Percentiles rank a stretch among this genome's conserved stretches.
These are phyloP conservation scores for Syncephalastrum sp. DNA, from an alignment of 371 early-diverging fungal genomes.

Conservation along the genomic window DNA sequence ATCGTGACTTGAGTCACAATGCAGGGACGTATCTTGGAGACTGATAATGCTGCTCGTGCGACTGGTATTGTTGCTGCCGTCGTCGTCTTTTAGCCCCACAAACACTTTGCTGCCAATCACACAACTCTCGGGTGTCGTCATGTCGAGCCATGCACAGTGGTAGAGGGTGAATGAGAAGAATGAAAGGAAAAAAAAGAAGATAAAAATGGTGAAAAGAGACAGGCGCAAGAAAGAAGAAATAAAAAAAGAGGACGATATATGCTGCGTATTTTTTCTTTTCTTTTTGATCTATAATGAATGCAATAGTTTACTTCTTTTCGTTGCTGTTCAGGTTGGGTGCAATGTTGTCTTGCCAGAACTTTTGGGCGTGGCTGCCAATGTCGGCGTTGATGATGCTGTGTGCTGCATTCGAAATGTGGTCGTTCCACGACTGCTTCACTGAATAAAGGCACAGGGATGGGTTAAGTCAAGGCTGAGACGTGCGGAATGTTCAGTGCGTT, in stretches of 20 bases:
- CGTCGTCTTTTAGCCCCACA: background rate
- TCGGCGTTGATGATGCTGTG: slow-evolving; percentile 31
- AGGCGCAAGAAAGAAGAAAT: background rate
- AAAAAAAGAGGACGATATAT: background rate
- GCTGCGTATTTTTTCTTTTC: background rate
- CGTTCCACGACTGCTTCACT: slow-evolving; percentile 47
- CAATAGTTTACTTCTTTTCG: no score
- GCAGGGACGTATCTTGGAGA: no score
- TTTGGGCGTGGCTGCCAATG: slow-evolving; percentile 19
- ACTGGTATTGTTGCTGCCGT: background rate
- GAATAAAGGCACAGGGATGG: slow-evolving; percentile 1
- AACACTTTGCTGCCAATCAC: slow-evolving; percentile 11
- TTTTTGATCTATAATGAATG: background rate
- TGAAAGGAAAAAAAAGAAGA: slow-evolving; percentile 4
- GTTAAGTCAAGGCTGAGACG: background rate
- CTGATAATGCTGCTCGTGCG: slow-evolving; percentile 3
- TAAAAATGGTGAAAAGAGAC: background rate
- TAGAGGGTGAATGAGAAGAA: background rate
- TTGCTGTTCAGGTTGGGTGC: slow-evolving; percentile 9
- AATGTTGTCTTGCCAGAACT: slow-evolving; percentile 30
- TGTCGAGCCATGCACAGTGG: background rate
- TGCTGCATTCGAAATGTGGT: slow-evolving; percentile 29
- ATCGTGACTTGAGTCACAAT: no score
- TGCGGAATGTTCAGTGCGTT: background rate
- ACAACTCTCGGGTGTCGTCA: background rate